These are phyloP conservation scores for Lentinula edodes DNA, from an alignment of 768 basidiomycete genomes.

Conservation along the genomic window DNA sequence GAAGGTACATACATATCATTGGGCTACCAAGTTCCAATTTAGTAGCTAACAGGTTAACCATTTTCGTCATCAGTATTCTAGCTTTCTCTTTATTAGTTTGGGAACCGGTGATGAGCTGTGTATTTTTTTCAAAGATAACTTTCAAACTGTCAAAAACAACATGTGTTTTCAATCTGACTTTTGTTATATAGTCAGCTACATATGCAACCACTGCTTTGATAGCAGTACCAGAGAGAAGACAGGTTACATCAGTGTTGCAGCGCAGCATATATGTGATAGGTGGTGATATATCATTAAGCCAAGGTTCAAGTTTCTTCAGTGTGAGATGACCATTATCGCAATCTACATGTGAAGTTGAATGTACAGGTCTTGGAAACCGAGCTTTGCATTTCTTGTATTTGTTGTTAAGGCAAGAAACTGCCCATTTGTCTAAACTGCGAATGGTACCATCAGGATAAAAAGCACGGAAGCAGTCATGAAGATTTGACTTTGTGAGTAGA, in stretches of 20 bases:
- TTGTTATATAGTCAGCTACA: constrained; percentile 24
- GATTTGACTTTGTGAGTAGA: constrained; percentile 12
- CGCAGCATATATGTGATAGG: background rate
- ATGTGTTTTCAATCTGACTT: constrained; percentile 17
- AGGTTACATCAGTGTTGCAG: constrained; percentile 19
- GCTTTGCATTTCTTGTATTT: constrained; percentile 14
- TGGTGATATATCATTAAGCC: constrained; percentile 11
- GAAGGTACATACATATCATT: background rate
- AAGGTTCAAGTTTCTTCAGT: constrained; percentile 14
- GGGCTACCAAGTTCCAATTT: constrained; percentile 2
- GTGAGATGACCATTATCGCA: constrained; percentile 8
- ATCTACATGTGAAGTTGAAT: constrained; percentile 14
- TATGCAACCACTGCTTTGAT: constrained; percentile 19
- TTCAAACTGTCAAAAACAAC: background rate
- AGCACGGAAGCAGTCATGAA: constrained; percentile 11
- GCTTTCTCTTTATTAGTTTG: constrained; percentile 11
- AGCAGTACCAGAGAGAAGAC: constrained; percentile 17
- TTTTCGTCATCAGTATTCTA: constrained; percentile 13
- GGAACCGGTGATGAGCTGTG: constrained; percentile 14
- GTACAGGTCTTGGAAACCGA: constrained; percentile 17
- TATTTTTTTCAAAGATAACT: constrained; percentile 5
- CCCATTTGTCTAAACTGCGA: background rate
- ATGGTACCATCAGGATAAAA: constrained; percentile 3
- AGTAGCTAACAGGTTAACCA: constrained; percentile 15
- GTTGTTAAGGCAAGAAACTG: constrained; percentile 2